phyloP scores from a whole-genome alignment of 176 grass and related monocot species.

The Echinochloa phyllopogon region DNA sequence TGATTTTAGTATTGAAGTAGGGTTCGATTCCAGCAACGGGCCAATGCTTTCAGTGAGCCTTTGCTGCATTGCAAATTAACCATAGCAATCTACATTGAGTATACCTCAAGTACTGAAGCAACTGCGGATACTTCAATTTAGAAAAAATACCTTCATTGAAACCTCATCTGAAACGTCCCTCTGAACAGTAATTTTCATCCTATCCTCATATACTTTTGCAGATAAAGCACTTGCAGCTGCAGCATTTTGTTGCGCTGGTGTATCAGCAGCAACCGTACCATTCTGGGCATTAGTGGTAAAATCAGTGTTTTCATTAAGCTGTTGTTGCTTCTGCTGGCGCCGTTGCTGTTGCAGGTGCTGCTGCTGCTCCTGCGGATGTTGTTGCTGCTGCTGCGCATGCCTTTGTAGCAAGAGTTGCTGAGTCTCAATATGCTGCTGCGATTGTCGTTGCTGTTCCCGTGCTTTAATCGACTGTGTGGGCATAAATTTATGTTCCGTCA shows the following conservation, averaged over 20 bases:
- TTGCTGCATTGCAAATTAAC: constrained; percentile 51
- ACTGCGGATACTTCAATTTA: neutral
- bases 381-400: constrained; percentile 44
- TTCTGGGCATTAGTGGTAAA: constrained; percentile 52
- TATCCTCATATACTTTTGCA: constrained; percentile 63
- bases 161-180: constrained; percentile 56
- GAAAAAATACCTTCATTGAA: constrained; percentile 53
- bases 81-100: constrained; percentile 2
- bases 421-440: constrained; percentile 55
- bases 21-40: constrained; percentile 64
- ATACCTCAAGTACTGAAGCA: constrained; percentile 5
- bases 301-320: constrained; percentile 45
- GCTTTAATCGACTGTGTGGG: constrained; percentile 63
- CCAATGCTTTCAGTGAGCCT: constrained; percentile 52
- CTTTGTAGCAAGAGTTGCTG: constrained; percentile 58
- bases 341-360: constrained; percentile 36
- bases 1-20: constrained; percentile 55
- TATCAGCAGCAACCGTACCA: constrained; percentile 45
- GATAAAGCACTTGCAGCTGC: constrained; percentile 52
- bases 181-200: constrained; percentile 58
- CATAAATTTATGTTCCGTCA: constrained; percentile 8
- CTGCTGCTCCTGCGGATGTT: constrained; percentile 36
- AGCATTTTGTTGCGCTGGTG: constrained; percentile 48
- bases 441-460: constrained; percentile 51
- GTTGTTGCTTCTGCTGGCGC: constrained; percentile 54